phyloP scores from a whole-genome alignment of 1,139 yeast species.

The Nematodospora anomalae region DNA sequence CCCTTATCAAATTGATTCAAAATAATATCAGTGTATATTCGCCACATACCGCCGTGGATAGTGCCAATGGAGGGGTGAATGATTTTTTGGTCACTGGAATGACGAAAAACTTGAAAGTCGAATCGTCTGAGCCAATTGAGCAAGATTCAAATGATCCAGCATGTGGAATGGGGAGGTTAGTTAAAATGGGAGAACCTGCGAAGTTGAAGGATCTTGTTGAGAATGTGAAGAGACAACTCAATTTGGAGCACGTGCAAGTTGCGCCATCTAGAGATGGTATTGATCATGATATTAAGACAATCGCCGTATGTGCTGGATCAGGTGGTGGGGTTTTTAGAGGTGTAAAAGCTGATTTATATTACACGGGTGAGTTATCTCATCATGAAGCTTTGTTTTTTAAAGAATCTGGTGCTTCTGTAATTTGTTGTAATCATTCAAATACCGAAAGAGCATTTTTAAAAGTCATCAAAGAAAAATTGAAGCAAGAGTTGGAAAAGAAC shows the following conservation, averaged over 20 bases:
- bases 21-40: conserved; percentile 83
- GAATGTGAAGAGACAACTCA: conserved; percentile 56
- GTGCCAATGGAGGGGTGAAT: conserved; percentile 88
- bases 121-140: conserved; percentile 29
- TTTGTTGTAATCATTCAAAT: conserved; percentile 85
- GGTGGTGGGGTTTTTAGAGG: conserved; percentile 73
- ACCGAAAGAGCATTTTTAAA: conserved; percentile 84
- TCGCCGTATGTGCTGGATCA: conserved; percentile 97
- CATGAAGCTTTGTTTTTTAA: conserved; percentile 77
- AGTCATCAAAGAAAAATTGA: conserved; percentile 50
- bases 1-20: conserved; percentile 69
- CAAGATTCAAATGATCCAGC: conserved; percentile 30
- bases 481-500: conserved; percentile 41
- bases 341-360: conserved; percentile 69
- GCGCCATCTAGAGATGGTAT: conserved; percentile 45
- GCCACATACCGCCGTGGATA: conserved; percentile 96
- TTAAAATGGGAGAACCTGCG: conserved; percentile 47
- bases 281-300: conserved; percentile 29
- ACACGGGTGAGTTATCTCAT: conserved; percentile 93
- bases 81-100: conserved; percentile 82
- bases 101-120: conserved; percentile 26
- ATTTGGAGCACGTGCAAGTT: conserved; percentile 61
- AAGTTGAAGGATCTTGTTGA: conserved; percentile 47
- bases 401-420: conserved; percentile 73
- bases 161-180: conserved; percentile 85